phyloP scores from a whole-genome alignment of 768 basidiomycete genomes.

The Naematelia aurantialba region DNA sequence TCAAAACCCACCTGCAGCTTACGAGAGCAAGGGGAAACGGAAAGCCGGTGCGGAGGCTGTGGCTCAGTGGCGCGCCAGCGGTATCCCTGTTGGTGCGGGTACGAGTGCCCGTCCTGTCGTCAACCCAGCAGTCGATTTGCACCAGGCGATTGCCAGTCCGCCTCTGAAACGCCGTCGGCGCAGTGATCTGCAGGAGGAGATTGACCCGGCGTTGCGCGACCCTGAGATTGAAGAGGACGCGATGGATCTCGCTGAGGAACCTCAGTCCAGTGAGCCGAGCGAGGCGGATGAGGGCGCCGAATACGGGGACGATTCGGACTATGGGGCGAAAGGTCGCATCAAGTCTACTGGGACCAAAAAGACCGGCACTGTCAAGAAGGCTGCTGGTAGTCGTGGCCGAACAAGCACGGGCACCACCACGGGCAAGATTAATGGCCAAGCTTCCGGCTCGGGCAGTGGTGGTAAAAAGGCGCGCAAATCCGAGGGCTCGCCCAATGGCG shows the following conservation, averaged over 20 bases:
- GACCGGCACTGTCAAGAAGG: not conserved
- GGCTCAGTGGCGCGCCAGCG: slow-evolving; percentile 38
- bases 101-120: not conserved
- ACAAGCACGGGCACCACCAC: not conserved
- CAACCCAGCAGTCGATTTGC: not conserved
- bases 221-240: slow-evolving; percentile 6
- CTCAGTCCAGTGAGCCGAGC: not conserved
- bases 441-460: not conserved
- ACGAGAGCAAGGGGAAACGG: slow-evolving; percentile 37
- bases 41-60: slow-evolving; percentile 44
- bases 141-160: not conserved
- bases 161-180: slow-evolving; percentile 25
- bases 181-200: slow-evolving; percentile 21
- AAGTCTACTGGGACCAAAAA: not conserved
- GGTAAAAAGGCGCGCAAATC: slow-evolving; percentile 5
- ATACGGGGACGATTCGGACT: slow-evolving; percentile 1
- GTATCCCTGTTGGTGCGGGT: slow-evolving; percentile 25
- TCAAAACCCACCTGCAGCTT: slow-evolving; percentile 1
- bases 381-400: slow-evolving; percentile 6
- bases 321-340: not conserved
- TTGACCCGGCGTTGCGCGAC: slow-evolving; percentile 16
- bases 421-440: not conserved
- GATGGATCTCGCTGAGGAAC: not conserved
- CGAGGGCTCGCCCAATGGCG: slow-evolving; percentile 9
- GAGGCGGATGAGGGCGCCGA: not conserved